phyloP scores from a whole-genome alignment of 495 filamentous ascomycete genomes.

The Podospora appendiculata region DNA sequence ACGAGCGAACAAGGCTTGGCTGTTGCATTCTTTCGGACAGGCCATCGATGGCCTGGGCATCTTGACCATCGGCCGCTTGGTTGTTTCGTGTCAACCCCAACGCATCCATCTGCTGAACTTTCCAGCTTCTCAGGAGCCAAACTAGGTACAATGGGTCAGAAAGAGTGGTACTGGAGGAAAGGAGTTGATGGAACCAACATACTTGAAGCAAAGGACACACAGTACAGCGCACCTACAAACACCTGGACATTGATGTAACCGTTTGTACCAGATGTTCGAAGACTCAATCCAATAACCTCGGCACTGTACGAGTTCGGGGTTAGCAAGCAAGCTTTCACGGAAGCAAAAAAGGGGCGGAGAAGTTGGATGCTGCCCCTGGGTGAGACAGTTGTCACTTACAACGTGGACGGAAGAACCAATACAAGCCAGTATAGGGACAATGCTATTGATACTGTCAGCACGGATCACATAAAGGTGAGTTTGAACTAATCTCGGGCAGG shows the following conservation, averaged over 20 bases:
- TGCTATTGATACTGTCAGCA: slow-evolving; percentile 17
- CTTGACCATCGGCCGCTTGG: slow-evolving; percentile 16
- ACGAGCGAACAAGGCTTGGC: background rate
- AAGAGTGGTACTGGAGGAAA: background rate
- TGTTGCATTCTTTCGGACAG: slow-evolving; percentile 6
- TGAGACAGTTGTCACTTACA: slow-evolving; percentile 22
- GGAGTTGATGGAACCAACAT: slow-evolving; percentile 3
- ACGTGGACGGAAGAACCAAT: slow-evolving; percentile 63
- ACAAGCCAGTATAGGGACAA: slow-evolving; percentile 72
- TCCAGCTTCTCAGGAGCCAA: slow-evolving; percentile 38
- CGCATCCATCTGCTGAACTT: slow-evolving; percentile 29
- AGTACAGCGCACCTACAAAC: slow-evolving; percentile 30
- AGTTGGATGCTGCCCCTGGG: background rate
- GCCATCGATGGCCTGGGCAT: slow-evolving; percentile 5
- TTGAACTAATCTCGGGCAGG: background rate
- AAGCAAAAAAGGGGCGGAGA: background rate
- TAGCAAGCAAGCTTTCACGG: background rate
- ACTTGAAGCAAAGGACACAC: slow-evolving; percentile 31
- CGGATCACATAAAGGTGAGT: background rate
- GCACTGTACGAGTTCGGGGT: slow-evolving; percentile 24
- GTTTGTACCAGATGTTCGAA: slow-evolving; percentile 38
- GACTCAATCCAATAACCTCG: slow-evolving; percentile 66
- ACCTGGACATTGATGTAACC: slow-evolving; percentile 36
- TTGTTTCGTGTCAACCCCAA: slow-evolving; percentile 20
- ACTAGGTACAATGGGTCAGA: slow-evolving; percentile 14